These are phyloP conservation scores for Colletotrichum simmondsii DNA, from an alignment of 2,329 filamentous ascomycete species.

Conservation along the genomic window DNA sequence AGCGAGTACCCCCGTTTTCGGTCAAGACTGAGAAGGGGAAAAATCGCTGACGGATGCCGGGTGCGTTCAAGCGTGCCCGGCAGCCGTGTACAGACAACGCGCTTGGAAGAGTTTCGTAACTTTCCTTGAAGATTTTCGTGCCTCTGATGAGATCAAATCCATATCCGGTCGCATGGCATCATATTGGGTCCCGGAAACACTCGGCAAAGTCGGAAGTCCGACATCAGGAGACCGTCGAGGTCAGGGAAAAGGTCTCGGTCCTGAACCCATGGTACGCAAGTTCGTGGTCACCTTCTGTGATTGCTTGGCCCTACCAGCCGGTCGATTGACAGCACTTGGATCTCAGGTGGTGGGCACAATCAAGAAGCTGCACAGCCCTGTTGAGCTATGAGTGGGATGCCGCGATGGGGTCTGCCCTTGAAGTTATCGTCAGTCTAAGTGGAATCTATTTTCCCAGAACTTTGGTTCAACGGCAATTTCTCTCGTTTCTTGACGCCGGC, in stretches of 20 bases:
- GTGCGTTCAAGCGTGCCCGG: background rate
- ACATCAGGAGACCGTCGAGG: background rate
- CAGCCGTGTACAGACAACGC: background rate
- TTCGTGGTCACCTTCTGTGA: too few relatives aligned
- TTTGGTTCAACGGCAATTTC: conserved; percentile 25
- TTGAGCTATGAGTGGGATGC: background rate
- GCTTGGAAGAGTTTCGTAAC: background rate
- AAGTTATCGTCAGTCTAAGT: background rate
- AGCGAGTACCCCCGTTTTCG: conserved; percentile 8
- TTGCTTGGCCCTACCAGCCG: background rate
- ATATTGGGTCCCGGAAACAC: background rate
- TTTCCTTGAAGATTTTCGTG: conserved; percentile 5
- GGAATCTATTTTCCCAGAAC: background rate
- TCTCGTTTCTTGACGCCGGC: background rate
- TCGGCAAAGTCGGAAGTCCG: background rate
- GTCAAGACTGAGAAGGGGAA: background rate
- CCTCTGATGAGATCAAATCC: conserved; percentile 1
- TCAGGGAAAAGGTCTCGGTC: background rate
- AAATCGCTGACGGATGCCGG: background rate
- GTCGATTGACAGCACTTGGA: background rate
- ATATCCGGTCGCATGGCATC: conserved; percentile 23
- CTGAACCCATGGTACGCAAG: background rate
- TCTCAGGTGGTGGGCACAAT: background rate
- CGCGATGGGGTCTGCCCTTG: background rate
- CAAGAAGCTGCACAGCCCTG: background rate